phyloP scores from a whole-genome alignment of 805 yeast species.

The Vanderwaltozyma verrucispora region DNA sequence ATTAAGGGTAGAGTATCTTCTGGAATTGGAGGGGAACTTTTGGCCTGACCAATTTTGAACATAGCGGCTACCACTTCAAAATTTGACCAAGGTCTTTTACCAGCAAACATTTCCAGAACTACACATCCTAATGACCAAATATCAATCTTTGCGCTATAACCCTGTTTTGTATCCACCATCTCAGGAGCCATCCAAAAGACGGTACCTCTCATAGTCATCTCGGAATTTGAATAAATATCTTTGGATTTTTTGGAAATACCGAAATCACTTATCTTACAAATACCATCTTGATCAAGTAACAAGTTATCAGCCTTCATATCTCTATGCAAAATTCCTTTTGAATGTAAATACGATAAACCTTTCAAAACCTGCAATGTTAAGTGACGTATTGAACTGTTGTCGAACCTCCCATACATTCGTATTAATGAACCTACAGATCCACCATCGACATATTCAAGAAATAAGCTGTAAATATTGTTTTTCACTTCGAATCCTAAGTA shows the following conservation, averaged over 20 bases:
- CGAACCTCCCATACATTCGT: conserved; percentile 74
- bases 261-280: conserved; percentile 91
- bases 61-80: conserved; percentile 92
- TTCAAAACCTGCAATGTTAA: conserved; percentile 69
- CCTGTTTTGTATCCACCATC: conserved; percentile 85
- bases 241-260: conserved; percentile 84
- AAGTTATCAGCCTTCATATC: conserved; percentile 94
- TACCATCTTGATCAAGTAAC: conserved; percentile 80
- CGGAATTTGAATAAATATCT: conserved; percentile 85
- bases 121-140: conserved; percentile 99
- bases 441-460: conserved; percentile 94
- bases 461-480: conserved; percentile 67
- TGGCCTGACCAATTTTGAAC: conserved; percentile 75
- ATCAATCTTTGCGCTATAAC: conserved; percentile 95
- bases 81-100: conserved; percentile 95
- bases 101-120: conserved; percentile 95
- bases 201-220: conserved; percentile 98
- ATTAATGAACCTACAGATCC: conserved; percentile 89
- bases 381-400: conserved; percentile 61
- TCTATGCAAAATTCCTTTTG: conserved; percentile 87
- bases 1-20: conserved; percentile 67
- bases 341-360: conserved; percentile 83
- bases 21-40: conserved; percentile 92
- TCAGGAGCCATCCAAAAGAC: conserved; percentile 99
- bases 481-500: conserved; percentile 84